phyloP scores from a whole-genome alignment of 495 filamentous ascomycete genomes.

The Diplogelasinospora grovesii region DNA sequence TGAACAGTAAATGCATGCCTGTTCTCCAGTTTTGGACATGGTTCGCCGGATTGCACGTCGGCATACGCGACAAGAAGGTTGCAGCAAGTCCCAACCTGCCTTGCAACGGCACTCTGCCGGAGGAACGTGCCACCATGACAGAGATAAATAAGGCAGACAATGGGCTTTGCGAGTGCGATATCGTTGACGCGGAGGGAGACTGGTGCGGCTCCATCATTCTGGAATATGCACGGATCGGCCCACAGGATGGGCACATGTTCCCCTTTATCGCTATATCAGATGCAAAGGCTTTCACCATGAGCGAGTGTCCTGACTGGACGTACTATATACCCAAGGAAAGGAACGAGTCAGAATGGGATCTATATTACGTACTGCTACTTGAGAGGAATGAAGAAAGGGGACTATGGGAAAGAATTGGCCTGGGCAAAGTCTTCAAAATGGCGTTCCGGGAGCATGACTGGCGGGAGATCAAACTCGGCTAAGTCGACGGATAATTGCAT shows the following conservation, averaged over 20 bases:
- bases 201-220: slow-evolving; percentile 4
- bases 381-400: slow-evolving; percentile 3
- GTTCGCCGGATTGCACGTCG: too few relatives aligned
- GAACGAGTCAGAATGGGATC: slow-evolving; percentile 10
- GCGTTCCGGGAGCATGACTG: slow-evolving; percentile 4
- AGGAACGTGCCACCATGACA: too few relatives aligned
- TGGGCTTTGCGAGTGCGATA: neutral
- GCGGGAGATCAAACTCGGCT: slow-evolving; percentile 5
- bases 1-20: too few relatives aligned
- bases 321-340: slow-evolving; percentile 24
- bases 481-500: too few relatives aligned
- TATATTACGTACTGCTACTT: slow-evolving; percentile 13
- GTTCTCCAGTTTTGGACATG: too few relatives aligned
- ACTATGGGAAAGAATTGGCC: slow-evolving; percentile 5
- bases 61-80: too few relatives aligned
- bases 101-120: too few relatives aligned
- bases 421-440: slow-evolving; percentile 15
- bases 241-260: neutral
- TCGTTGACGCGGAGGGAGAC: slow-evolving; percentile 1
- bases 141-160: too few relatives aligned
- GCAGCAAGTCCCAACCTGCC: too few relatives aligned
- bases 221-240: neutral
- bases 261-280: slow-evolving; percentile 30
- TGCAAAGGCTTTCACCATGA: slow-evolving; percentile 23
- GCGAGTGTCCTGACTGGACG: slow-evolving; percentile 25